Evolutionary conservation across 2,329 filamentous ascomycete genomes (phyloP).

Genomic region (Purpureocillium lavendulum): DNA sequence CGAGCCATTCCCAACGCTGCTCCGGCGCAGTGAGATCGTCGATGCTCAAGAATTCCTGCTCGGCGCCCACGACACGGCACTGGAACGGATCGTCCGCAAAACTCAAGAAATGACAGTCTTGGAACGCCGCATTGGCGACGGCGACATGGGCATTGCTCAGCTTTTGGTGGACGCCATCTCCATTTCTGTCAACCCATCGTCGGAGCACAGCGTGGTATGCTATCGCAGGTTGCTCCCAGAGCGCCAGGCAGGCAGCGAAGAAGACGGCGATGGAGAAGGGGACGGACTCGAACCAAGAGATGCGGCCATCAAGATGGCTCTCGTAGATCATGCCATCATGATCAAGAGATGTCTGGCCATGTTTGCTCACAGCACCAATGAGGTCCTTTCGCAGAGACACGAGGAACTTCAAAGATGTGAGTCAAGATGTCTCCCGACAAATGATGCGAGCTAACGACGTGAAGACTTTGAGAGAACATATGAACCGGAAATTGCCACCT

Average conservation of each 20-base stretch:
- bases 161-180: slow-evolving; percentile 68
- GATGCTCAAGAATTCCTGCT: slow-evolving; percentile 57
- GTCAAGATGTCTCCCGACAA: slow-evolving; percentile 20
- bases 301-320: slow-evolving; percentile 71
- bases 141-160: slow-evolving; percentile 61
- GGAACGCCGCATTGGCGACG: slow-evolving; percentile 65
- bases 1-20: slow-evolving; percentile 83
- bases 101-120: slow-evolving; percentile 73
- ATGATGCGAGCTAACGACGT: slow-evolving; percentile 10
- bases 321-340: slow-evolving; percentile 83
- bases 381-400: slow-evolving; percentile 44
- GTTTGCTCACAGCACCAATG: slow-evolving; percentile 57
- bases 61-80: slow-evolving; percentile 72
- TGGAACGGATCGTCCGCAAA: slow-evolving; percentile 86
- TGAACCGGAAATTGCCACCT: slow-evolving; percentile 55
- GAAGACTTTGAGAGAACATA: slow-evolving; percentile 55
- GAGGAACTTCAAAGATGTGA: slow-evolving; percentile 58
- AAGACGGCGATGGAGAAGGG: slow-evolving; percentile 32
- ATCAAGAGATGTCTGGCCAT: slow-evolving; percentile 72
- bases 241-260: slow-evolving; percentile 29
- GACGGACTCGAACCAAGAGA: slow-evolving; percentile 52
- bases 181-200: slow-evolving; percentile 65
- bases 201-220: slow-evolving; percentile 67
- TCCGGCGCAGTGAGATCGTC: slow-evolving; percentile 79
- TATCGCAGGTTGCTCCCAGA: slow-evolving; percentile 69